These are phyloP conservation scores for Colletotrichum salicis DNA, from an alignment of 2,329 filamentous ascomycete species.

Conservation along the genomic window DNA sequence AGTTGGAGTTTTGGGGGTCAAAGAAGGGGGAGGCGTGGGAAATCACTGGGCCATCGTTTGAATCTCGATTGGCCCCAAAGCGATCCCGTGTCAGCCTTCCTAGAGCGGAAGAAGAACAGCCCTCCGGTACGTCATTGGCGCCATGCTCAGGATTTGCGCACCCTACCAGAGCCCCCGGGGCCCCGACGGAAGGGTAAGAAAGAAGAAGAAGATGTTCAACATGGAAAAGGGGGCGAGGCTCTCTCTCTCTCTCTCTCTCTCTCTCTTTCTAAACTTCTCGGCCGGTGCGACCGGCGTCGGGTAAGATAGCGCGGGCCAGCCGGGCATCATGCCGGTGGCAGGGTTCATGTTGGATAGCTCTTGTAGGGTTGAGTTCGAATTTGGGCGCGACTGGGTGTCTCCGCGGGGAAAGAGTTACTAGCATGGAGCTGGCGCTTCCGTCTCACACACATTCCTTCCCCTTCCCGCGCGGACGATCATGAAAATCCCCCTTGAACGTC, in stretches of 20 bases:
- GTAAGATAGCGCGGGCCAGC: neutral
- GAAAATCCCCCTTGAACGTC: conserved; percentile 30
- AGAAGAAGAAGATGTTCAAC: neutral
- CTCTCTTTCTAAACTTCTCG: neutral
- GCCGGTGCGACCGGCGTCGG: conserved; percentile 5
- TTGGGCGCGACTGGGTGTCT: neutral
- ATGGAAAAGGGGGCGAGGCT: conserved; percentile 4
- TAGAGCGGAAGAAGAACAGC: conserved; percentile 26
- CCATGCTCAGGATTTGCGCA: neutral
- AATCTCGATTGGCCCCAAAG: conserved; percentile 29
- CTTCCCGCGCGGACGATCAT: conserved; percentile 18
- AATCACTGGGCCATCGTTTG: neutral
- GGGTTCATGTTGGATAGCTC: neutral
- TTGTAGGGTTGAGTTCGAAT: neutral
- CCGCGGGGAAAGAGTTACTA: conserved; percentile 2
- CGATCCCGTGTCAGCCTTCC: conserved; percentile 32
- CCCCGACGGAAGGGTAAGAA: neutral
- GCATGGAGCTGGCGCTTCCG: neutral
- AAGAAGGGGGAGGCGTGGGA: neutral
- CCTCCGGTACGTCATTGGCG: conserved; percentile 27
- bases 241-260: neutral
- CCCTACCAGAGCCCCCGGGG: neutral
- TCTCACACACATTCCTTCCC: conserved; percentile 17
- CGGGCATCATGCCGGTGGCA: neutral
- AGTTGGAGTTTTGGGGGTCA: neutral